Base-by-base conservation (phyloP, 176 grass and related monocot species). In the Tillandsia fasciculata region DNA sequence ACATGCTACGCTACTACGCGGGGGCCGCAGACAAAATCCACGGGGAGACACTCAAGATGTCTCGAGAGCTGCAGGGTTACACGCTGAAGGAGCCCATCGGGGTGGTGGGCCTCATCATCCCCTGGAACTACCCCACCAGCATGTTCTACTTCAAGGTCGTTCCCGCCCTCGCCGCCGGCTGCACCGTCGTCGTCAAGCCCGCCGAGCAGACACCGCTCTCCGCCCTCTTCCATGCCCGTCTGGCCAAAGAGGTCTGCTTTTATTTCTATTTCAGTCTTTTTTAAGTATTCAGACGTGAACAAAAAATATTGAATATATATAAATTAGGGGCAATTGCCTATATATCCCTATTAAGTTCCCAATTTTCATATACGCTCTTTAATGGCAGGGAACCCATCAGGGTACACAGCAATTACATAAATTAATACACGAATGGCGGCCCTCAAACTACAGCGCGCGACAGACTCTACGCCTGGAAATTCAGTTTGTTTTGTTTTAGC, bases 1-100 rank as follows among this genome's bases (percentile, higher is more conserved):
- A 83, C 50, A 76, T 91, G 80, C 69, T 96, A 28, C 85, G 91
- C n/a, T 86, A 96, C 87, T 96, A 96, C 77, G 91, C 91, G 0
- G 91, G 91, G 28, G 91, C 91, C 5, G 91, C 91, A 12, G 91
- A 96, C 74, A 96, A 96, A 82, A 82, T 96, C 72, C 91, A 96
- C 80, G 91, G 91, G 2, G 91, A 91, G 66, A 70, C 74, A 22
- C 67, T 96, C 1, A 87, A 85, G 13, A 49, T 88, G 1, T 76
- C 83, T 11, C 72, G 81, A 13, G 74, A 77, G 50, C 80, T 80
- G 80, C 92, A 96, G 80, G 92, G 80, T 0, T 78, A 91, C 88
- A 96, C 92, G 50, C 79, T 96, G 26, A 82, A 73, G 78, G 88
- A 96, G 88, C 92, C 92, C 56, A 4, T 96, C 49, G 92, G 92